Evolutionary conservation across 768 basidiomycete genomes (phyloP), one percentile per base, ranked within the genome.

Genomic region (Psilocybe azurescens): DNA sequence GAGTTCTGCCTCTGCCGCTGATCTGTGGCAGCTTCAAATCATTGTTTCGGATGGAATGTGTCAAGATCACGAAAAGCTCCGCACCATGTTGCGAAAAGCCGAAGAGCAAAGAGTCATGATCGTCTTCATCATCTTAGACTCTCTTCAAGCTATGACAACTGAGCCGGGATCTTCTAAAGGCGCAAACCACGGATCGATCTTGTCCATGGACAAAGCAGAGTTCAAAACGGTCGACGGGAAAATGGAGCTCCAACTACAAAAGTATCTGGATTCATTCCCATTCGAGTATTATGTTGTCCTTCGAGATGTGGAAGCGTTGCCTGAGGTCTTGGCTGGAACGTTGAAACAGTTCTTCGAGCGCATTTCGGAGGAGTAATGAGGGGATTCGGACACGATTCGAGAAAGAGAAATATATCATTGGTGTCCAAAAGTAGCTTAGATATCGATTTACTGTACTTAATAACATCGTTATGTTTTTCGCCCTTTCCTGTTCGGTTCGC

Each of bases 31-130:
- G 73, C 83, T 99, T 57, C 87, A 98, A 74, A 93, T 99, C 77
- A 97, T 99, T 81, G 94, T 99, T 63, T 98, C 95, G 14, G 97
- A 99, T 69, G 97, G 97, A n/a, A 91, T 98, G 67, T 99, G 96
- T 72, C 95, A 99, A 73, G 93, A 97, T 71, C 96, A 98, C 74
- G 92, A 95, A 46, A 82, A 84, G 66, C 81, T 99, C 53, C 87
- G 91, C 39, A 87, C 88, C 2, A 75, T 93, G 30, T 80, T 99
- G 18, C 82, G 97, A 38, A 87, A 86, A 66, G 97, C 97, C 3
- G 87, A 90, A 67, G 96, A 93, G 68, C 93, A 95, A 73, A 83
- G 90, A 30, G 89, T 99, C 68, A 90, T 99, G 91, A 86, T 99
- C 55, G 96, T 98, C 56, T 99, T 99, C 81, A 86, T 99, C 74